Evolutionary conservation across 495 filamentous ascomycete genomes (phyloP), one percentile per base, ranked within the genome.

Genomic region (Astrothelium subdiscretum): DNA sequence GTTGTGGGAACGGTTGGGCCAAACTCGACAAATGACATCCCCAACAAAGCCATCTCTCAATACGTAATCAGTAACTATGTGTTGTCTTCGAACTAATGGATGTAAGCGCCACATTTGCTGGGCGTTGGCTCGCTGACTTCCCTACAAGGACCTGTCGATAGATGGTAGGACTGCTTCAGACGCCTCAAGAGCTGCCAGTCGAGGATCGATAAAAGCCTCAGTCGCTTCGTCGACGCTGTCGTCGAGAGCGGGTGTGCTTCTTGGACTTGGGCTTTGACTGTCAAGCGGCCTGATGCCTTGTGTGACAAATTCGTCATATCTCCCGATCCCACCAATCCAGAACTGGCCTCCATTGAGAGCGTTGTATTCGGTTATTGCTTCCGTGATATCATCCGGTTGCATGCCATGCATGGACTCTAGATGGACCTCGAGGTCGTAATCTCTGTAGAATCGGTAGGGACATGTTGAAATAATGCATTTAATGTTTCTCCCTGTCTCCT

Each of bases 391-490:
- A 29, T 79, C 75, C 51, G 82, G 79, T 10, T 70, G 59, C 61
- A 76, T 73, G 6, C 71, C 70, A 62, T 87, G 85, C 48, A 74
- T 77, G 51, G 75, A 73, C 58, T 77, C 73, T 69, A 91, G 75
- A 70, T 95, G 90, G 8, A 80, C 75, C 65, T 82, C 78, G 0
- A 91, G 75, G 65, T 92, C 87, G 62, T 84, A 83, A 57, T 86
- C 79, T 40, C 87, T 80, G 22, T 78, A 74, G 69, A 92, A 95
- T 52, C 79, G 81, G 58, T 80, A 71, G 5, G 72, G 64, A 65
- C 89, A 92, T 0, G 71, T 72, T 2, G 71, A 48, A 22, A 79
- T 66, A 3, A 80, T 72, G 67, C 89, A 91, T 6, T 75, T 42
- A 20, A 89, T 78, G 15, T 80, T 76, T 54, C 83, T 78, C 20